phyloP scores from a whole-genome alignment of 805 yeast genomes.

The Metschnikowia shivogae region DNA sequence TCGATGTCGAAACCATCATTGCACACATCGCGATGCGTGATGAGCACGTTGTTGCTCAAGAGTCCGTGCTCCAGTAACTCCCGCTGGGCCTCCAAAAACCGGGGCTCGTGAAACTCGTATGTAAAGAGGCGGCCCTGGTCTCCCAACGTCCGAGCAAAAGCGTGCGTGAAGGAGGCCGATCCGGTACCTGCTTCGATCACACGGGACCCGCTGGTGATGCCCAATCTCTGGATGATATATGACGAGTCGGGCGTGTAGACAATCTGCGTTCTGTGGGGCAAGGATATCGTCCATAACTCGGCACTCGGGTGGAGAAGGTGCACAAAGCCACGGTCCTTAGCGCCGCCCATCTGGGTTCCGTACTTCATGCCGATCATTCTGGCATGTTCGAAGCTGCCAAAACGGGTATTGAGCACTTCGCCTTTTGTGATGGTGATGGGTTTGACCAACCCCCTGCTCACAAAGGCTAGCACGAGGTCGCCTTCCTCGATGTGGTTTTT shows the following conservation, averaged over 20 bases:
- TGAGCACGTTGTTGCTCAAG: slow-evolving; percentile 44
- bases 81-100: slow-evolving; percentile 70
- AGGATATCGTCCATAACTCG: slow-evolving; percentile 91
- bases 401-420: slow-evolving; percentile 72
- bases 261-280: slow-evolving; percentile 97
- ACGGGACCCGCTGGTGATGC: slow-evolving; percentile 65
- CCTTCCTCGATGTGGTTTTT: slow-evolving; percentile 76
- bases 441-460: slow-evolving; percentile 74
- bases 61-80: slow-evolving; percentile 78
- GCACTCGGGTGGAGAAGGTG: slow-evolving; percentile 90
- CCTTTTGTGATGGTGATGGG: slow-evolving; percentile 63
- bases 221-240: slow-evolving; percentile 78
- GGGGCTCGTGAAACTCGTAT: slow-evolving; percentile 85
- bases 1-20: slow-evolving; percentile 69
- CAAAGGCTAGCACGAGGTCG: slow-evolving; percentile 81
- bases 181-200: slow-evolving; percentile 99
- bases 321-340: slow-evolving; percentile 76
- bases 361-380: slow-evolving; percentile 75
- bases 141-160: slow-evolving; percentile 77
- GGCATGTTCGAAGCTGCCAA: slow-evolving; percentile 83
- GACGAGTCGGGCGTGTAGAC: slow-evolving; percentile 95
- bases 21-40: slow-evolving; percentile 93
- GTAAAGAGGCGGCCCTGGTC: slow-evolving; percentile 64
- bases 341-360: slow-evolving; percentile 81
- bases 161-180: slow-evolving; percentile 91